Evolutionary conservation across 2,329 filamentous ascomycete genomes (phyloP).

Genomic region (Botryotinia globosa): DNA sequence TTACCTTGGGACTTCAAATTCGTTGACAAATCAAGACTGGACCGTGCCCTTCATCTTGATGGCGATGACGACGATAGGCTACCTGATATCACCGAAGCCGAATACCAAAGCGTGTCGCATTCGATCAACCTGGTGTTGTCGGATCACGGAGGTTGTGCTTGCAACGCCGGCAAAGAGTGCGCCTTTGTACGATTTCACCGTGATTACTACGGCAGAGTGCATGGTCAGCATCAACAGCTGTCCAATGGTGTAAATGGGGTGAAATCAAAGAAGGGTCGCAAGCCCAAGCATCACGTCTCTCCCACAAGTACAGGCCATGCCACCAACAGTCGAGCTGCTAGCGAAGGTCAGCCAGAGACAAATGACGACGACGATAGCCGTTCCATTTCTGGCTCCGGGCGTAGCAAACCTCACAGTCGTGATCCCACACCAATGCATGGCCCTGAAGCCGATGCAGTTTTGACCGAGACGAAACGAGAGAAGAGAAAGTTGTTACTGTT

Average conservation of each 20-base stretch:
- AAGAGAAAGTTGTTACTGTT: constrained; percentile 66
- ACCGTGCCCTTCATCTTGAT: constrained; percentile 56
- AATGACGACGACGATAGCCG: constrained; percentile 51
- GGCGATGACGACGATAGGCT: constrained; percentile 57
- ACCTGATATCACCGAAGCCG: constrained; percentile 48
- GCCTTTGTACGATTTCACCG: constrained; percentile 63
- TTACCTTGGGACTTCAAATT: constrained; percentile 67
- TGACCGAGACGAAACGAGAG: constrained; percentile 61
- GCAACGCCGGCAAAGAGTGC: constrained; percentile 61
- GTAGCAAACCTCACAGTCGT: constrained; percentile 64
- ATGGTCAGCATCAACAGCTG: constrained; percentile 45
- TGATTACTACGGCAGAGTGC: constrained; percentile 51
- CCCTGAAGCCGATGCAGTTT: constrained; percentile 51
- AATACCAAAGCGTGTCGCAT: constrained; percentile 58
- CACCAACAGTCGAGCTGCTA: constrained; percentile 61
- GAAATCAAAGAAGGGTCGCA: constrained; percentile 42
- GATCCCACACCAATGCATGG: constrained; percentile 57
- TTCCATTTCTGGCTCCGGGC: constrained; percentile 50
- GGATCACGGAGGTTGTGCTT: constrained; percentile 78
- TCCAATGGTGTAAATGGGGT: constrained; percentile 36
- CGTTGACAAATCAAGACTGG: constrained; percentile 54
- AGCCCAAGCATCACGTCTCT: constrained; percentile 55
- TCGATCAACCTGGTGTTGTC: constrained; percentile 70
- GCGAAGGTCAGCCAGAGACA: constrained; percentile 59
- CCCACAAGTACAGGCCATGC: constrained; percentile 61